Conservation (phyloP, 2,329 filamentous ascomycete genomes). For the Calycina herbarum region DNA sequence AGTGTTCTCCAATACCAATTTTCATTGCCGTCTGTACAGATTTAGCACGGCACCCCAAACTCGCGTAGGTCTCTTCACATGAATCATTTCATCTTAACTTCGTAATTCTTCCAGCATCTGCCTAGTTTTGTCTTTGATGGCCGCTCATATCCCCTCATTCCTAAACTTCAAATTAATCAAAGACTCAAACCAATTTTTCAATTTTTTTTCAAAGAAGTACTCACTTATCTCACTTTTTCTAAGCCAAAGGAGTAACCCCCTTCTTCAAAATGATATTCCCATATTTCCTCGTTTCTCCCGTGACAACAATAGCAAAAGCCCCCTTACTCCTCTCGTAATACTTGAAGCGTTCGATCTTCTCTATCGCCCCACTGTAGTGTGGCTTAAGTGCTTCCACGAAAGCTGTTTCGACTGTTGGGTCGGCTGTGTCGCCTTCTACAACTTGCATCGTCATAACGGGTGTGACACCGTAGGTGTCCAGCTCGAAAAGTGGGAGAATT, state of each 20-base stretch:
- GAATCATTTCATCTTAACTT: no score
- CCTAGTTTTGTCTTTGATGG: no score
- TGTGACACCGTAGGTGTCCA: background rate
- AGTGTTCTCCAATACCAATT: no score
- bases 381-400: background rate
- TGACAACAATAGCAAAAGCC: background rate
- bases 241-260: background rate
- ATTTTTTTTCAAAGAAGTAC: no score
- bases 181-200: no score
- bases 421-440: background rate
- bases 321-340: constrained; percentile 1
- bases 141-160: no score
- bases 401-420: background rate
- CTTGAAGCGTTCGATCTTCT: background rate
- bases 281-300: constrained; percentile 1
- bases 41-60: no score
- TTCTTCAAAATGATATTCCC: constrained; percentile 6
- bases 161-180: no score
- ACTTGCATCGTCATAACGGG: background rate
- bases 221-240: no score
- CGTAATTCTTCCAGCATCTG: no score
- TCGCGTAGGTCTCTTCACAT: no score
- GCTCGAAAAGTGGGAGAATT: background rate
- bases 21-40: no score
- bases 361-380: background rate